Percentiles rank a stretch among this genome's conserved stretches.
Evolutionary conservation across 768 basidiomycete genomes (phyloP).

Genomic region (Leccinum barrowsii): DNA sequence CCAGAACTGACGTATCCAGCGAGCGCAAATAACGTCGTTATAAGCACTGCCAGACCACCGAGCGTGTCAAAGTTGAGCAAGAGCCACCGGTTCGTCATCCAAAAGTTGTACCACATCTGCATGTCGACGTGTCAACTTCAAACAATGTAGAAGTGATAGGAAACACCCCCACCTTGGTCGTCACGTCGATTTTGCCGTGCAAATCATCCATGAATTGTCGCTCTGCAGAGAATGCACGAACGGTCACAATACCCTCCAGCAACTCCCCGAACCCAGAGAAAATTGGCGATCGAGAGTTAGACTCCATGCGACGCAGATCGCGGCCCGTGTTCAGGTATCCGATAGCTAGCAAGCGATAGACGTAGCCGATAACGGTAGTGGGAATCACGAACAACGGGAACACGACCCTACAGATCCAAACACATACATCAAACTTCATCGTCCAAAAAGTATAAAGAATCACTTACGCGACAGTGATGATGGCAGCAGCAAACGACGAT

Average conservation of each 20-base stretch:
- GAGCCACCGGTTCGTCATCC: conserved; percentile 90
- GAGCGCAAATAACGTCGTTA: conserved; percentile 75
- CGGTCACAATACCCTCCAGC: conserved; percentile 87
- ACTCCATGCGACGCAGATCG: conserved; percentile 87
- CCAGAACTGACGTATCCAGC: conserved; percentile 57
- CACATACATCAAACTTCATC: conserved; percentile 5
- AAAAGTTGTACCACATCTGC: conserved; percentile 79
- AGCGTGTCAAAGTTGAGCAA: conserved; percentile 79
- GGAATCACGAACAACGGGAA: conserved; percentile 85
- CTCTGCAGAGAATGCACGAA: conserved; percentile 87
- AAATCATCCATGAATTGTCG: conserved; percentile 70
- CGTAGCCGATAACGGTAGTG: conserved; percentile 65
- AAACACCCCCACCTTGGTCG: conserved; percentile 55
- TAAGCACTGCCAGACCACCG: conserved; percentile 67
- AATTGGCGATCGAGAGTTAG: conserved; percentile 80
- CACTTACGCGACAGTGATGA: conserved; percentile 66
- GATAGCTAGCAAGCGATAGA: conserved; percentile 66
- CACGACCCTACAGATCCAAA: conserved; percentile 42
- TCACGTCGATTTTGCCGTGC: conserved; percentile 69
- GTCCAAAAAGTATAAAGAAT: neutral
- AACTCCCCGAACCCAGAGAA: conserved; percentile 81
- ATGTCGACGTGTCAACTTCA: neutral
- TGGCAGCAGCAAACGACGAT: conserved; percentile 72
- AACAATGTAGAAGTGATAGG: neutral
- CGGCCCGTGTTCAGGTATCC: conserved; percentile 79